Evolutionary conservation across 352 stramenopile genomes (phyloP), one percentile per base, ranked within the genome.

Genomic region (Globisporangium nagaii): DNA sequence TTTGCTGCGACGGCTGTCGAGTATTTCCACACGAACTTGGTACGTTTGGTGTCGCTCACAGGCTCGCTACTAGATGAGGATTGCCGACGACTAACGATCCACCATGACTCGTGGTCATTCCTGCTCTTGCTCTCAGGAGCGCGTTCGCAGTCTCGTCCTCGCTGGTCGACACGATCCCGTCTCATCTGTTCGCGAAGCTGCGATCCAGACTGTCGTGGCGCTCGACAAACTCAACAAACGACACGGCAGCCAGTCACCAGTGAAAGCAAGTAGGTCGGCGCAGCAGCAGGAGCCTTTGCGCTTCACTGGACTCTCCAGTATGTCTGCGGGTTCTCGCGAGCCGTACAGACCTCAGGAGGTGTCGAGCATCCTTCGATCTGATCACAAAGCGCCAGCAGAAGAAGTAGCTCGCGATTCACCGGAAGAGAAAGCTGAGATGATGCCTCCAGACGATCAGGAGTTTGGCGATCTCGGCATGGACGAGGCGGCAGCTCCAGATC

Each of bases 161-260:
- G 62, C 73, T 19, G 70, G 61, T 1, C 72, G 77, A 6, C 77
- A 83, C 15, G 74, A 86, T 53, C 65, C 74, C 4, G 65, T 79
- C 1, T 88, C 72, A 8, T 59, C 67, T 11, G 75, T 88, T 45
- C 68, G 78, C 4, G 73, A 86, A 43, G 77, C 71, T 25, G 70
- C 74, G 0, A 69, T 73, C n/a, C 58, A 58, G 15, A 64, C 72
- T 6, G 61, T 49, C 15, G 59, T 70, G 17, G 54, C 67, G 11
- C 81, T 84, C 56, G 66, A 79, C 37, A 65, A 51, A 37, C 43
- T 60, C 34, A 41, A 41, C 20, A 46, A 13, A 19, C 49, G 49
- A 4, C 28, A 36, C 10, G 36, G 49, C 2, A 36, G 49, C n/a
- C 30, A 28, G 22, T 56, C 49, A 27, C 49, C 37, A n/a, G 27